Conservation (phyloP, 148 eudicot species). For the Gaultheria prostrata region DNA sequence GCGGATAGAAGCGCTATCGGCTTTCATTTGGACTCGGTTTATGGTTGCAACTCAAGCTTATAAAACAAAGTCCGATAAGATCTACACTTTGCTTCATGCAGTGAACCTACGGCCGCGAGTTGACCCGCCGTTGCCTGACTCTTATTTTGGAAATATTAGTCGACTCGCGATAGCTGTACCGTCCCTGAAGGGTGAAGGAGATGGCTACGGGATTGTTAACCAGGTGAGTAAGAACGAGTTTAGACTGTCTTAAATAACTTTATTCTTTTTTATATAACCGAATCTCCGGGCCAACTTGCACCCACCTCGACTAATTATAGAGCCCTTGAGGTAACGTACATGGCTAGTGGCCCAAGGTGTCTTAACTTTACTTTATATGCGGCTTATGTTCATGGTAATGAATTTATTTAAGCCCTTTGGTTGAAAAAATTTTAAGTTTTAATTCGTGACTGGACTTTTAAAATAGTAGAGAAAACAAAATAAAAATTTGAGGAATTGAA, state of each 20-base stretch:
- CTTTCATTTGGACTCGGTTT: conserved; percentile 36
- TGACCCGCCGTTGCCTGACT: conserved; percentile 17
- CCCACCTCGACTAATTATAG: too few species aligned
- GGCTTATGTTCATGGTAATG: too few species aligned
- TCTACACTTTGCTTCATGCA: conserved; percentile 13
- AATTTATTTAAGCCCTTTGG: too few species aligned
- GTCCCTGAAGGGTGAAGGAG: not conserved
- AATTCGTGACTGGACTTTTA: too few species aligned
- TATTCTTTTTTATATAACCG: too few species aligned
- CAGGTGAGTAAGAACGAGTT: not conserved
- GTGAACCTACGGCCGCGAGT: conserved; percentile 29
- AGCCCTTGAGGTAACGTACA: too few species aligned
- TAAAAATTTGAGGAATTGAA: too few species aligned
- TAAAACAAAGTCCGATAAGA: not conserved
- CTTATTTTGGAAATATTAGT: conserved; percentile 36
- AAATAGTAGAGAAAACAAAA: too few species aligned
- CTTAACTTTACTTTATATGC: too few species aligned
- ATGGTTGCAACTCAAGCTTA: conserved; percentile 4
- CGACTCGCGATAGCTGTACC: not conserved
- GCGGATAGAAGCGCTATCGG: conserved; percentile 28
- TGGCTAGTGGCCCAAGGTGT: too few species aligned
- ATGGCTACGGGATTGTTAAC: not conserved
- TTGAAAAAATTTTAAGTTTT: too few species aligned
- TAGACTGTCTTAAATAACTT: not conserved
- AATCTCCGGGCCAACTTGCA: too few species aligned